Conservation (phyloP, 495 filamentous ascomycete species). For the Mytilinidion resinicola region DNA sequence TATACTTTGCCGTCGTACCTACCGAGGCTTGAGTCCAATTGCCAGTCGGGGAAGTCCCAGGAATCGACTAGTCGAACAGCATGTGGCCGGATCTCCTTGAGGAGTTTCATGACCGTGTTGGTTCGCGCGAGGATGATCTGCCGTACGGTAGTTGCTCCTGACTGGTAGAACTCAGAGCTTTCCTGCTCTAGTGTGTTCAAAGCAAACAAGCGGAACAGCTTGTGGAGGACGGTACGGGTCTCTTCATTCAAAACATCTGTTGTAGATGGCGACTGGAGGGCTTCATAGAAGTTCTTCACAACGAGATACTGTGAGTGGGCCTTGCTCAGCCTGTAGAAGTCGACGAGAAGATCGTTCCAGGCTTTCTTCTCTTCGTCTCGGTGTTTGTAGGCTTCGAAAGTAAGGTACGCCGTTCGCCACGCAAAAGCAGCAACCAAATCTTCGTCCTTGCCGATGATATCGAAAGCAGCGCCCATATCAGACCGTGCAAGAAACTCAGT, state of each 20-base stretch:
- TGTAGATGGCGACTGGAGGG: constrained; percentile 48
- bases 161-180: constrained; percentile 60
- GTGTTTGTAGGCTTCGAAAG: constrained; percentile 65
- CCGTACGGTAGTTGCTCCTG: constrained; percentile 54
- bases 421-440: constrained; percentile 64
- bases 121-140: constrained; percentile 58
- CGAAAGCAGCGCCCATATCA: constrained; percentile 62
- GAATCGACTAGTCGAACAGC: constrained; percentile 59
- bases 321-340: constrained; percentile 65
- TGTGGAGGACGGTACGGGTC: constrained; percentile 49
- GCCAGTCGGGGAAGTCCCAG: constrained; percentile 66
- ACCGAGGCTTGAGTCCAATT: constrained; percentile 59
- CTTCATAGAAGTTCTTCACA: constrained; percentile 65
- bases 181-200: constrained; percentile 61
- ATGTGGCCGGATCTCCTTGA: constrained; percentile 62
- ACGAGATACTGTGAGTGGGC: constrained; percentile 64
- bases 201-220: constrained; percentile 60
- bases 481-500: constrained; percentile 51
- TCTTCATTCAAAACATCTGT: constrained; percentile 45
- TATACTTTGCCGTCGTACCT: constrained; percentile 62
- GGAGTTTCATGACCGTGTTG: constrained; percentile 55
- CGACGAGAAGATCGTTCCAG: constrained; percentile 66
- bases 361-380: constrained; percentile 61
- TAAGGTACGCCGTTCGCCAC: constrained; percentile 63
- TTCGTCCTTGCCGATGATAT: constrained; percentile 54